Evolutionary conservation across 2,329 filamentous ascomycete genomes (phyloP).

Genomic region (Colletotrichum sp.): DNA sequence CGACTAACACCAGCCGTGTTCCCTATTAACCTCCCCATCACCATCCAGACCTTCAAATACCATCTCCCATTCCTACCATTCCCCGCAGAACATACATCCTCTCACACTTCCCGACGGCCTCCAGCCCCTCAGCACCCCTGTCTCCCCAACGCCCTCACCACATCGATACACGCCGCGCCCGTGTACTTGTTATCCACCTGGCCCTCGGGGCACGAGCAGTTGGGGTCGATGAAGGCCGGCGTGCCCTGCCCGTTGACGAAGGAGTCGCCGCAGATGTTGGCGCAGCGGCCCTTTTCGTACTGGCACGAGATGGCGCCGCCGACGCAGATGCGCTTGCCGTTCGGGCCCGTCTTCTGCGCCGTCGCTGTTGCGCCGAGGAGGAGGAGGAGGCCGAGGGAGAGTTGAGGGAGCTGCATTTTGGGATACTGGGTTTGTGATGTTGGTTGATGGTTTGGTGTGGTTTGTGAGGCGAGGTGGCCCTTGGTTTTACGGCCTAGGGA

Average conservation of each 20-base stretch:
- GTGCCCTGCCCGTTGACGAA: not conserved
- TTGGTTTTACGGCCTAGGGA: not conserved
- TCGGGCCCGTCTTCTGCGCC: not conserved
- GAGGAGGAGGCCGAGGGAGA: not conserved
- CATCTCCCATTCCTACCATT: too few relatives aligned
- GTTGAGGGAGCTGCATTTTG: not conserved
- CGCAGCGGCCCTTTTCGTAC: slow-evolving; percentile 6
- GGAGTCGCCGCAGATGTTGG: slow-evolving; percentile 5
- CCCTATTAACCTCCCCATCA: too few relatives aligned
- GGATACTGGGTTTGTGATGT: not conserved
- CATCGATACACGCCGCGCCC: slow-evolving; percentile 3
- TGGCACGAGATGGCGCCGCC: slow-evolving; percentile 8
- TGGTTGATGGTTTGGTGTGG: not conserved
- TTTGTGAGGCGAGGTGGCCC: not conserved
- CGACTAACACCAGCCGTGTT: too few relatives aligned
- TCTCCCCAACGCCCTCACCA: not conserved
- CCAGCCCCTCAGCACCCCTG: not conserved
- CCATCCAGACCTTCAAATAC: too few relatives aligned
- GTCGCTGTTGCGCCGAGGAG: not conserved
- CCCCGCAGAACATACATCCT: too few relatives aligned
- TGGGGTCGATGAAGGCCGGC: not conserved
- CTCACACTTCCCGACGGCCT: too few relatives aligned
- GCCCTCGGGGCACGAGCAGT: slow-evolving; percentile 5
- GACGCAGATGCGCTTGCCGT: slow-evolving; percentile 1
- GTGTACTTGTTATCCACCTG: slow-evolving; percentile 7